phyloP scores from a whole-genome alignment of 345 rosid genomes.

The Eucalyptus tenuipes region DNA sequence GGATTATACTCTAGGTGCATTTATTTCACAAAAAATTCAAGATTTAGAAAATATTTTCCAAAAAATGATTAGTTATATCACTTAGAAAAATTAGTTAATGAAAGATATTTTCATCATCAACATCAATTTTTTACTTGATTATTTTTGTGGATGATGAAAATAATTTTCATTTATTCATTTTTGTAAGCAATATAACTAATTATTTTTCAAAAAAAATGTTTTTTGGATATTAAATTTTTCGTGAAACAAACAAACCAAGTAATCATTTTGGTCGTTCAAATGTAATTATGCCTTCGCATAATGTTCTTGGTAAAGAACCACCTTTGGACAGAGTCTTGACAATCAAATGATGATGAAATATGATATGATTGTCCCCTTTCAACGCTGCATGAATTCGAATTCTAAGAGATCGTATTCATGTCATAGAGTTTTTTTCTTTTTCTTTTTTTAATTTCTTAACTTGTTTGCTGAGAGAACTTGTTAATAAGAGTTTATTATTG shows the following conservation, averaged over 20 bases:
- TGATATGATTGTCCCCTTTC: neutral
- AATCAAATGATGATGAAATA: neutral
- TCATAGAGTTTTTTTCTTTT: neutral
- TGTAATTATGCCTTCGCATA: neutral
- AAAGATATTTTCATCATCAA: no score
- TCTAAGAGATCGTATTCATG: neutral
- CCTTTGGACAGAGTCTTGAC: neutral
- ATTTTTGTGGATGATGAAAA: fast-evolving
- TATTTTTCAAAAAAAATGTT: fast-evolving
- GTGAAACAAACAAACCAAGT: neutral
- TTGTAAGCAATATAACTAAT: fast-evolving
- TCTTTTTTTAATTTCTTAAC: neutral
- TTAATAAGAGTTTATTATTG: neutral
- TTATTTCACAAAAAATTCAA: no score
- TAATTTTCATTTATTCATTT: no score
- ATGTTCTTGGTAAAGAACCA: neutral
- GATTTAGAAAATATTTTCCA: no score
- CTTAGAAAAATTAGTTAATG: no score
- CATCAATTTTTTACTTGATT: no score
- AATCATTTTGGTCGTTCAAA: neutral
- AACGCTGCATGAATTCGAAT: neutral
- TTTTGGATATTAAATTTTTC: fast-evolving
- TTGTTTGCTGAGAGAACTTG: neutral
- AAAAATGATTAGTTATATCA: no score
- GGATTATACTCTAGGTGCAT: neutral